phyloP scores from a whole-genome alignment of 441 rosid species.

The Pelargonium australe region DNA sequence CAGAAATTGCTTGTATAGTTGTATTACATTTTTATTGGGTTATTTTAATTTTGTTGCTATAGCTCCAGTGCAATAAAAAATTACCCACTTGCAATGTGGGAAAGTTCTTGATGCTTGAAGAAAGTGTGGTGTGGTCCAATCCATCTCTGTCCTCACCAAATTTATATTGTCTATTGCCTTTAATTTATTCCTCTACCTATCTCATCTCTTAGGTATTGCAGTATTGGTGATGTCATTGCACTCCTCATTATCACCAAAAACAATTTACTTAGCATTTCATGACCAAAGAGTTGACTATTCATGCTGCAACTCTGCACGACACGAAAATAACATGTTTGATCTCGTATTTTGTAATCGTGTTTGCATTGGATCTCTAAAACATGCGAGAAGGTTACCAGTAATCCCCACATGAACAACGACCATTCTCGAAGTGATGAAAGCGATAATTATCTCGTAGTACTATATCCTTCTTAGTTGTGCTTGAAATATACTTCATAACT shows the following conservation, averaged over 20 bases:
- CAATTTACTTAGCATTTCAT: not conserved
- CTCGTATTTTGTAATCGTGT: no score
- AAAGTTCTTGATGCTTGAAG: not conserved
- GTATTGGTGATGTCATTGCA: not conserved
- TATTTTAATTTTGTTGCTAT: no score
- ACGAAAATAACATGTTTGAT: not conserved
- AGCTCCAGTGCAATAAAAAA: not conserved
- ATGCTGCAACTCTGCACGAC: no score
- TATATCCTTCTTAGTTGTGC: conserved; percentile 15
- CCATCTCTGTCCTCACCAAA: conserved; percentile 4
- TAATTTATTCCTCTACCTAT: not conserved
- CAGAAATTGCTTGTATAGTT: no score
- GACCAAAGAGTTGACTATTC: no score
- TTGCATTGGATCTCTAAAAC: no score
- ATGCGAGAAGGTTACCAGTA: conserved; percentile 20
- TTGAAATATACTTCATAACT: conserved; percentile 22
- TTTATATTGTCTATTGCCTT: not conserved
- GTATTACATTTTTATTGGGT: no score
- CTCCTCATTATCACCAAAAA: not conserved
- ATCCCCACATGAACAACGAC: conserved; percentile 26
- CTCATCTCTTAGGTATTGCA: not conserved
- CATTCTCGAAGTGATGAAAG: conserved; percentile 29
- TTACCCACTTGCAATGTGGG: not conserved
- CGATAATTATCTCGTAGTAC: conserved; percentile 26
- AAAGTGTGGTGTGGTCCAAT: conserved; percentile 1